Evolutionary conservation across 306 rosid genomes (phyloP), one percentile per base, ranked within the genome.

Genomic region (Nissolia schottii): DNA sequence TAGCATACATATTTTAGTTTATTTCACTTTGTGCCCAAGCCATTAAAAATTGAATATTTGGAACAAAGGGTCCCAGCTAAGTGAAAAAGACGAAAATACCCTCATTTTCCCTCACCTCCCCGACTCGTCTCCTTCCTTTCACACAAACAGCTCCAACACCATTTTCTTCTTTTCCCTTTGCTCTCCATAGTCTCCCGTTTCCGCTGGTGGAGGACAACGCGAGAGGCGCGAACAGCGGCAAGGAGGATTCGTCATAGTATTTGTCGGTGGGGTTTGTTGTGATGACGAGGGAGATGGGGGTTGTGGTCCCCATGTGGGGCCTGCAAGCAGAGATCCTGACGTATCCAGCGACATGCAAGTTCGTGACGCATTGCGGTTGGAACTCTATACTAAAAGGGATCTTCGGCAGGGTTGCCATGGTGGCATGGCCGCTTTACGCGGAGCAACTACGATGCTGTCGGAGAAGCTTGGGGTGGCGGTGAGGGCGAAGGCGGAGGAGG

Each of bases 391-490:
- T 91, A 7, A 94, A 88, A 74, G 84, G 92, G 46, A 31, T 87
- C 1, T 3, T 32, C 4, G 72, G 41, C 10, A 86, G 81, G 1
- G 84, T 90, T 13, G 87, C 87, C 0, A 84, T 86, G 85, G 83
- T 88, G 9, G 88, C 82, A 5, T 91, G 97, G 92, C 95, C 97
- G 1, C 85, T 91, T 14, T 83, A 86, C 4, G 77, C 92, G 0
- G 92, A 91, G 74, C 94, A 91, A 78, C 89, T 0, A 1, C 61
- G 0, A 1, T 83, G 75, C 32, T 87, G 76, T 41, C 85, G 8
- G 85, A 81, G 48, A 84, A 87, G 66, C 16, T 85, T 0, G 83
- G 90, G 0, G 85, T 84, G 74, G 94, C 79, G 1, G 70, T 74
- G 16, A 15, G 83, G 0, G 25, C 31, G 9, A 74, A 24, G 53